Conservation (phyloP, 2,329 filamentous ascomycete species). For the Sporothrix protearum region DNA sequence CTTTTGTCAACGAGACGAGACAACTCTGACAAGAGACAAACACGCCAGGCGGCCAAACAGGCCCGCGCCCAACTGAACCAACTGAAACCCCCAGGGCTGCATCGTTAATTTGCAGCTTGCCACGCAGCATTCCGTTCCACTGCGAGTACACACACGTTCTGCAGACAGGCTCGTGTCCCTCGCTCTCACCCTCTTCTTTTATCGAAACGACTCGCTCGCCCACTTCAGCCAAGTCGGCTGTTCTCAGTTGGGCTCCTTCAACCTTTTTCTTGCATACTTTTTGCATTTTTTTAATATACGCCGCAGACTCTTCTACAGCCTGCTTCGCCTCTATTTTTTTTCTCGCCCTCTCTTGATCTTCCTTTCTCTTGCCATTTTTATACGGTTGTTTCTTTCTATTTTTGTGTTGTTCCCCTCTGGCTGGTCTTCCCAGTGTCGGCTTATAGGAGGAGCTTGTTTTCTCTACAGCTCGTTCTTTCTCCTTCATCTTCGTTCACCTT, state of each 20-base stretch:
- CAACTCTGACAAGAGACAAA: conserved; percentile 7
- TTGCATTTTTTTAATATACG: conserved; percentile 6
- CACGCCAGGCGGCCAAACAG: conserved; percentile 4
- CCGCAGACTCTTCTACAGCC: not conserved
- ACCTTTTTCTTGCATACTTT: not conserved
- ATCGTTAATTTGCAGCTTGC: conserved; percentile 17
- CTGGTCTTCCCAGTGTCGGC: conserved; percentile 10
- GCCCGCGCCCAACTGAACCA: conserved; percentile 13
- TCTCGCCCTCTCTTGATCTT: not conserved
- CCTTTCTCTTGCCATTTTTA: not conserved
- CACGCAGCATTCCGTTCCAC: conserved; percentile 21
- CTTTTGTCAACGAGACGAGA: not conserved
- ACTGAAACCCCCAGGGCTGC: conserved; percentile 9
- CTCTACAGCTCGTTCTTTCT: conserved; percentile 12
- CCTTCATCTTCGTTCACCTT: not conserved
- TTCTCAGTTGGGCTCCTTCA: not conserved
- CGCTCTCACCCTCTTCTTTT: not conserved
- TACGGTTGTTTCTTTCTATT: not conserved
- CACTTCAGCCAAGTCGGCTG: not conserved
- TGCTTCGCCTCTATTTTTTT: not conserved
- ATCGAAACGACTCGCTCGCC: not conserved
- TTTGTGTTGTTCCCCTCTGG: not conserved
- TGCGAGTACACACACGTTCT: conserved; percentile 6
- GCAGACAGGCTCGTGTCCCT: conserved; percentile 5
- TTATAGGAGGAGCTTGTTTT: conserved; percentile 2